Base-by-base conservation (phyloP, 2,329 filamentous ascomycete genomes). In the Bipolaris sorokiniana region DNA sequence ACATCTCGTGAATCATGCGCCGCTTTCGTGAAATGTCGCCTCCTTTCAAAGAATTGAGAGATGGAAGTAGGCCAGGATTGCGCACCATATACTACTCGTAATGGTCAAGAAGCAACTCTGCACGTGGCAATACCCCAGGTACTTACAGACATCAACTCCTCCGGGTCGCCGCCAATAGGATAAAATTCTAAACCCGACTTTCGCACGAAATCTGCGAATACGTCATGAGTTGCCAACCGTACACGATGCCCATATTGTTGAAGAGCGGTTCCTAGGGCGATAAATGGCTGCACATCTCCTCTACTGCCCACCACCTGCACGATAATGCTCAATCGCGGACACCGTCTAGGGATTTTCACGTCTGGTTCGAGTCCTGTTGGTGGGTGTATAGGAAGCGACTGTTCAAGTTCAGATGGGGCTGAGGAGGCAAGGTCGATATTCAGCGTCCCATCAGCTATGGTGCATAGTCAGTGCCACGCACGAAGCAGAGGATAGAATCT, bases 221-320 rank as follows among this genome's bases (percentile, higher is more conserved):
- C 34, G 23, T 49, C 49, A 33, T 73, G 70, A 6, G 70, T 72
- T 20, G 68, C 68, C 16, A 73, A 34, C 15, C 70, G 64, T 18
- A 73, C 63, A 13, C 69, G 64, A 59, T 73, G 70, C 1, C 68
- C 68, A 33, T 71, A 66, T 9, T 47, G 48, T 37, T 79, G 71
- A 0, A 87, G 66, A 11, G 80, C 78, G 31, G 78, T 80, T 0
- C 83, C 85, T 1, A 88, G 74, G 0, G 84, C 82, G 48, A 88
- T 75, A 51, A 88, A 87, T 0, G 85, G 85, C 56, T 88, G 85
- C 0, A 86, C 82, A 65, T 86, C 83, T 10, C 83, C 83, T 26
- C 81, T 75, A 5, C 75, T 78, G 15, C 81, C 81, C 0, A 86
- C 83, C 1, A 85, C 81, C 52, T 85, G 83, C 47, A 34, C 11